These are phyloP conservation scores for Fraxinus excelsior DNA, from an alignment of 257 asterid species.

Conservation along the genomic window DNA sequence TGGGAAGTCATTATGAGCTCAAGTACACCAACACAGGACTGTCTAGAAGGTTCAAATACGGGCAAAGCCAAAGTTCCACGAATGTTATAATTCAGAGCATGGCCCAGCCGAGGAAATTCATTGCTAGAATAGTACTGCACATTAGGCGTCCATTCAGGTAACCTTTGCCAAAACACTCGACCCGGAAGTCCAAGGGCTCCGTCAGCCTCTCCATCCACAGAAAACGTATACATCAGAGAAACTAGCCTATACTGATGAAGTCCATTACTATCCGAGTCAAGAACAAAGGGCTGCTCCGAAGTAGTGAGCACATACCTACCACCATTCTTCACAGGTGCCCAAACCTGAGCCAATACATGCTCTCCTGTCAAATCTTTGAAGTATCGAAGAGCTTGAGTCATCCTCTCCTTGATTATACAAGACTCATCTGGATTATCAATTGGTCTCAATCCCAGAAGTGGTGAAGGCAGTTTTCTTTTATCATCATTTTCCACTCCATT, in stretches of 20 bases:
- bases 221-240: constrained; percentile 69
- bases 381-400: constrained; percentile 89
- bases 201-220: constrained; percentile 70
- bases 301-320: constrained; percentile 81
- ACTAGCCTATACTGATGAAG: constrained; percentile 89
- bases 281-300: constrained; percentile 90
- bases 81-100: constrained; percentile 79
- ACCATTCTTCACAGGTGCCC: constrained; percentile 90
- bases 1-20: constrained; percentile 97
- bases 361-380: constrained; percentile 77
- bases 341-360: constrained; percentile 86
- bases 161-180: constrained; percentile 72
- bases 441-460: constrained; percentile 49
- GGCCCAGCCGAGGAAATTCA: constrained; percentile 77
- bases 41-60: constrained; percentile 87
- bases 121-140: constrained; percentile 91
- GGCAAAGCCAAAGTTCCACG: constrained; percentile 93
- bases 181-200: constrained; percentile 84
- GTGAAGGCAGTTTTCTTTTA: constrained; percentile 52
- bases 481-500: constrained; percentile 44
- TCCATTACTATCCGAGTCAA: constrained; percentile 74
- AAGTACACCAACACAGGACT: constrained; percentile 78
- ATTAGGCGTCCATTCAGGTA: constrained; percentile 97
- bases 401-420: constrained; percentile 78
- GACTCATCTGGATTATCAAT: constrained; percentile 61